Conservation (phyloP, 768 basidiomycete species). For the Chalciporus chontae region DNA sequence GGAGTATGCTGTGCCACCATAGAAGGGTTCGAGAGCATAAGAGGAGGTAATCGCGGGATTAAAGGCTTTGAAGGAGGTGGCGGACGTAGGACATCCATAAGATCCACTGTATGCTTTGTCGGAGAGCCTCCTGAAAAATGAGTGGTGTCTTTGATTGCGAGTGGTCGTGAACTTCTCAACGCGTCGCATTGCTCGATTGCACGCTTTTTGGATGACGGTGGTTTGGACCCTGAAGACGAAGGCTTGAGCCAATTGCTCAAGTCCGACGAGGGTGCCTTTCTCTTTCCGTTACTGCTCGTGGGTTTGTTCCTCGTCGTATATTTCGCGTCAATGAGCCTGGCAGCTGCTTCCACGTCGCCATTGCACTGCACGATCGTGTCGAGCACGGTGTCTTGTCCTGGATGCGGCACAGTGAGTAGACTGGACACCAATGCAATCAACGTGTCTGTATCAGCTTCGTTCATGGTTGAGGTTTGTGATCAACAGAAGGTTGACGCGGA, state of each 20-base stretch:
- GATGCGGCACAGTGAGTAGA: constrained; percentile 37
- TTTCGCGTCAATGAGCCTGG: constrained; percentile 34
- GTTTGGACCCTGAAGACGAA: constrained; percentile 16
- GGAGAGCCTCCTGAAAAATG: constrained; percentile 13
- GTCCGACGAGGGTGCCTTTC: constrained; percentile 44
- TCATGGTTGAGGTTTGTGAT: constrained; percentile 18
- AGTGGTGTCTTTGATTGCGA: constrained; percentile 18
- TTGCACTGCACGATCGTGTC: constrained; percentile 54
- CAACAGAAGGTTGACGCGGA: background rate
- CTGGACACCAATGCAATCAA: constrained; percentile 67
- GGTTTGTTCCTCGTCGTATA: constrained; percentile 8
- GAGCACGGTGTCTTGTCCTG: constrained; percentile 44
- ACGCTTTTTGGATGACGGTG: constrained; percentile 20
- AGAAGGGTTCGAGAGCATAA: constrained; percentile 57
- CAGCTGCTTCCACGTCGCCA: constrained; percentile 56
- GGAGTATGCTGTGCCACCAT: constrained; percentile 69
- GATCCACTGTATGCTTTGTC: constrained; percentile 37
- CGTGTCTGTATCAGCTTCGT: constrained; percentile 55
- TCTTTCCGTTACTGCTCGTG: constrained; percentile 32
- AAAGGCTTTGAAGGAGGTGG: constrained; percentile 38
- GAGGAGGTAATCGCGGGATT: constrained; percentile 45
- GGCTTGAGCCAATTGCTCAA: constrained; percentile 56
- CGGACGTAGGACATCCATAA: constrained; percentile 56
- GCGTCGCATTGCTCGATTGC: constrained; percentile 3
- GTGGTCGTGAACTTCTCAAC: constrained; percentile 1